Evolutionary conservation across 208 protist genomes (phyloP).

Genomic region (Trypanosoma scelopori): DNA sequence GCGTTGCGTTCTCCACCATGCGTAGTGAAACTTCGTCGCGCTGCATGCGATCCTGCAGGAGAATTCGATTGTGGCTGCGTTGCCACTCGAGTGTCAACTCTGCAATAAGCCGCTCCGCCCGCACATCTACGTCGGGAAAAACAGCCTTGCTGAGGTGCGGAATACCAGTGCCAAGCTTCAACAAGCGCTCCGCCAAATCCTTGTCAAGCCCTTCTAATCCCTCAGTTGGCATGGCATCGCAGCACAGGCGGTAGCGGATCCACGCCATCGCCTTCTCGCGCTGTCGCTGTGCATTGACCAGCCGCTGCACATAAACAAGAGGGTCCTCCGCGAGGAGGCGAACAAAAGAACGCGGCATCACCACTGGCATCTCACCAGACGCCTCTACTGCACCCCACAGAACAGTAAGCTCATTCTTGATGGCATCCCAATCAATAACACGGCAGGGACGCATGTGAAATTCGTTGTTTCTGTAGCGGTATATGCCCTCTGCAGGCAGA

Average conservation of each 20-base stretch:
- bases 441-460: constrained; percentile 80
- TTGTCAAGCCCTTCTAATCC: constrained; percentile 65
- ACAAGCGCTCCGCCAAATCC: constrained; percentile 59
- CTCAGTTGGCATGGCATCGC: constrained; percentile 90
- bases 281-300: constrained; percentile 77
- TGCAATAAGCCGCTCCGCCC: constrained; percentile 71
- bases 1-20: constrained; percentile 75
- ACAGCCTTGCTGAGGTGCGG: constrained; percentile 71
- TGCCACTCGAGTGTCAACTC: constrained; percentile 90
- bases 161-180: constrained; percentile 80
- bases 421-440: constrained; percentile 77
- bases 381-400: constrained; percentile 51
- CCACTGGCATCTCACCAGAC: constrained; percentile 21
- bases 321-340: constrained; percentile 90
- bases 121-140: constrained; percentile 73
- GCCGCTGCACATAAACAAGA: constrained; percentile 84
- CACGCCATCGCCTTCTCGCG: constrained; percentile 86
- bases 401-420: constrained; percentile 66
- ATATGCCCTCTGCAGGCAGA: constrained; percentile 83
- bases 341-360: constrained; percentile 85
- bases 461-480: constrained; percentile 31
- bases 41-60: constrained; percentile 85
- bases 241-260: constrained; percentile 92
- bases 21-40: constrained; percentile 73
- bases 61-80: constrained; percentile 90